Evolutionary conservation across 768 basidiomycete genomes (phyloP), one percentile per base, ranked within the genome.

Genomic region (Rossbeevera mucosa): DNA sequence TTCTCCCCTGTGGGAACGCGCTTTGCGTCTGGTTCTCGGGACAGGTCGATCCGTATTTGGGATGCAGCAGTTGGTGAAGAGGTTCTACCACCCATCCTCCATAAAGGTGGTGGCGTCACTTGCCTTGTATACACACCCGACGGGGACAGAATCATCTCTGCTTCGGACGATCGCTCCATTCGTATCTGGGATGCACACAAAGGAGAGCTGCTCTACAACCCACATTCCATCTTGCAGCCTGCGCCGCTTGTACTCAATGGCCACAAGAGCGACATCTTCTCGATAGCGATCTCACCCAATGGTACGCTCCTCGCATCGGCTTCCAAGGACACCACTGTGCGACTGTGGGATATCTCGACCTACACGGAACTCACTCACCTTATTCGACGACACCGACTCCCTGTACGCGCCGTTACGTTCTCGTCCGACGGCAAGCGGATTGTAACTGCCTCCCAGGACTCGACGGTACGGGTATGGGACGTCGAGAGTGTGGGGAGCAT

Each of bases 11-110:
- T 50, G 14, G 65, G 54, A 4, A 48, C 31, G 22, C 61, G 47
- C 20, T 64, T 71, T 40, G 64, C 59, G 12, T 72, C 70, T 16
- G 68, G 68, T 18, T 67, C 68, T 2, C 52, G 63, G n/a, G 68
- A 70, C 25, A 50, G 52, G 28, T 56, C 61, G 7, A 64, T 70
- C 33, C 61, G 60, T 2, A 46, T 64, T 36, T 71, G 68, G 70
- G 65, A 70, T 28, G 54, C 59, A 3, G 28, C 2, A 14, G 41
- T 47, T 1, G 69, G 70, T 1, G 1, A n/a, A n/a, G 52, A 53
- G 44, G 59, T 22, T 1, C 13, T 66, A 0, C 28, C 53, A 18
- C 54, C 57, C 38, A 54, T 71, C 25, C 2, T 25, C 14, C 58
- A 64, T 41, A 50, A 36, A 45, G 56, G 53, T 0, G 63, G 64